A percentile compares a stretch with the other conserved stretches of the same genome.
These are phyloP conservation scores for Boletus bicolor DNA, from an alignment of 768 basidiomycete species.

Conservation along the genomic window DNA sequence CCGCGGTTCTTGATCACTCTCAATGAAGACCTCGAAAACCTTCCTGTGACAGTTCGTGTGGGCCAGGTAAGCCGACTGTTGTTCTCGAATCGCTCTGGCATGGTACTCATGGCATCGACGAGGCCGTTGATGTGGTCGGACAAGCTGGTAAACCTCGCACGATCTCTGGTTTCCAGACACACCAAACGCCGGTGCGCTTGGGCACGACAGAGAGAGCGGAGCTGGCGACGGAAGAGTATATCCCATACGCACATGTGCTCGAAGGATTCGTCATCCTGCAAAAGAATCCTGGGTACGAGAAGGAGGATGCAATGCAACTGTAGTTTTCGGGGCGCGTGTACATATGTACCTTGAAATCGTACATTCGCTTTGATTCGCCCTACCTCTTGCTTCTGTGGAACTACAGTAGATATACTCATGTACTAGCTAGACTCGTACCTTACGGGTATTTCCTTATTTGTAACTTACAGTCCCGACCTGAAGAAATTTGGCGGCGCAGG, in stretches of 20 bases:
- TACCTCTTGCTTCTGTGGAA: background rate
- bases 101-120: background rate
- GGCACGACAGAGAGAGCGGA: conserved; percentile 94
- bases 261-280: conserved; percentile 91
- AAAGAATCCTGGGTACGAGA: conserved; percentile 90
- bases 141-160: conserved; percentile 97
- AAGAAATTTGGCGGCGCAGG: background rate
- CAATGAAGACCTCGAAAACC: conserved; percentile 82
- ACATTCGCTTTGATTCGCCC: background rate
- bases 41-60: conserved; percentile 91
- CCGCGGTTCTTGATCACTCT: conserved; percentile 98
- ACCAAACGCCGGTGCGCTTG: conserved; percentile 92
- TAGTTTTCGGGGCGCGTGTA: conserved; percentile 32
- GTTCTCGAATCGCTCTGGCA: background rate
- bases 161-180: conserved; percentile 98
- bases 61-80: conserved; percentile 61
- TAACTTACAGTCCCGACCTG: background rate
- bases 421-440: too few relatives aligned
- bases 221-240: conserved; percentile 94
- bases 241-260: conserved; percentile 84
- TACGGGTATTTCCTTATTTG: background rate
- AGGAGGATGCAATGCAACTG: conserved; percentile 81
- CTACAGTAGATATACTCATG: too few relatives aligned
- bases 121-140: conserved; percentile 97
- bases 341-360: conserved; percentile 7